Evolutionary conservation across 1,139 yeast species (phyloP), one percentile per base, ranked within the genome.

Genomic region (Geotrichum armillariae): DNA sequence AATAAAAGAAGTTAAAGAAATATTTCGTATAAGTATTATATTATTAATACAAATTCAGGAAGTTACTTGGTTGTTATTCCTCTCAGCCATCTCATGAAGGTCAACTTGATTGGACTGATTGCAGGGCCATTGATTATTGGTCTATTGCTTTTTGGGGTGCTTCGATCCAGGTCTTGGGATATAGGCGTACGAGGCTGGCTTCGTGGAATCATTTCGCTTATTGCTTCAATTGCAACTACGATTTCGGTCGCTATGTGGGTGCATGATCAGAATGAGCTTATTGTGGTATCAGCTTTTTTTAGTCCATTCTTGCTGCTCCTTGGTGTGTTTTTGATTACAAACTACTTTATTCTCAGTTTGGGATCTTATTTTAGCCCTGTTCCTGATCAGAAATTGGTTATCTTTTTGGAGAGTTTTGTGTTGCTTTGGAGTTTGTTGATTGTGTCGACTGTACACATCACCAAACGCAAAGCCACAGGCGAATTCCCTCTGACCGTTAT

Each of bases 311-410:
- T 81, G 29, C 70, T 81, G 0, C 58, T 77, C 3, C 56, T 72
- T 1, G 63, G 76, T 0, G 63, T 74, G 7, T 80, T 82, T 58
- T 57, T 83, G 35, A 64, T 86, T 27, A 53, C 75, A 42, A 84
- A 83, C 60, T 85, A 83, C 60, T 40, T 77, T 2, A 53, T 84
- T 21, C 69, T 86, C 58, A 80, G 83, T 27, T 56, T 78, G 14
- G 74, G 80, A 53, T 74, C 75, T 46, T 70, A 73, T 53, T 61
- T 77, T 41, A 75, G 77, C 58, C 82, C 85, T 7, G 78, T 82
- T 29, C 85, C 82, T 58, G 94, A 82, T 63, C 89, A 85, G 60
- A 89, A 88, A 64, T 75, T 87, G 54, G 72, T 85, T 37, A 74
- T 79, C 1, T 71, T 85, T n/a, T 61, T 85, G 29, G 84, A 85